Base-by-base conservation (phyloP, 345 rosid species). In the Trapa incisa region DNA sequence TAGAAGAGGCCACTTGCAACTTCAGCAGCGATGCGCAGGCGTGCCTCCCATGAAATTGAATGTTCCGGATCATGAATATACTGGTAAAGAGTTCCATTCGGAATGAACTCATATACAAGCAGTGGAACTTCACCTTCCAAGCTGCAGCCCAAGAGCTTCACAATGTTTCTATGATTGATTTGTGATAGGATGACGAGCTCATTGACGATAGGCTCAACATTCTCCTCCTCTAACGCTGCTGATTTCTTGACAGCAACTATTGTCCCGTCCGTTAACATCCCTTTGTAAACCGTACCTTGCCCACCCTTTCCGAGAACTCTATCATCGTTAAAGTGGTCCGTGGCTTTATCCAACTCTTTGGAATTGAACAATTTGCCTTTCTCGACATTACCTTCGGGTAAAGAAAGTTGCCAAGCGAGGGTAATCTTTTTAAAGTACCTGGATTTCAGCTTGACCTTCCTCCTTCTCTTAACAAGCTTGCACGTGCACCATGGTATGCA, bases 1-100 rank as follows among this genome's bases (percentile, higher is more conserved):
- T 70, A 75, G 0, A 65, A 58, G 9, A 67, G 68, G 32, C 72
- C 75, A 47, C 57, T 66, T 0, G 69, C 74, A 45, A 67, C 54
- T 71, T 71, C 75, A 36, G 41, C 71, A n/a, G 69, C 75, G 36
- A 75, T 71, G 29, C 64, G 57, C 36, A 75, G 47, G 1, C 78
- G 68, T 4, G 13, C 0, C 7, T 66, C 66, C 74, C 74, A 66
- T 0, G 78, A 45, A 35, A 75, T 1, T 0, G 16, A 32, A 38
- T 38, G 47, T 33, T 62, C 68, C 43, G 29, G 1, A 0, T 3
- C 56, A 52, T 73, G 65, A 15, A 73, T 68, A 35, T 73, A 65
- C 12, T 53, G 65, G 0, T 61, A 68, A 0, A 73, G 65, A 10
- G 64, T 73, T 29, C 76, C 76, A 29, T 64, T 68, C 0, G 76